Percentiles rank a stretch among this genome's conserved stretches.
Conservation (phyloP, 805 yeast genomes). For the Debaryomyces hansenii region DNA sequence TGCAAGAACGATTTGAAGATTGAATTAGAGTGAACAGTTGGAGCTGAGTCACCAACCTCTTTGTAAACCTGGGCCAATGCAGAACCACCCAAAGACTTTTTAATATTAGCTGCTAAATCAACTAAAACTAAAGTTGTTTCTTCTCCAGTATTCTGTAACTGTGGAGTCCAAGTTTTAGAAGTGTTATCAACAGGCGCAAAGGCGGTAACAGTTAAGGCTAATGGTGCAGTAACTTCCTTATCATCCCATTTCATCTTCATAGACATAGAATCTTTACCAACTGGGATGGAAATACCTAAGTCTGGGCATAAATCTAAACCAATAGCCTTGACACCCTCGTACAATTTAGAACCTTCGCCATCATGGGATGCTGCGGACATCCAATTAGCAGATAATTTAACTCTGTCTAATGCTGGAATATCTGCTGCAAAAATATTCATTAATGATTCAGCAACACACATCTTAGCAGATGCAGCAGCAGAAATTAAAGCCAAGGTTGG, state of each 20-base stretch:
- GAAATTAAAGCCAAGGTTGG: conserved; percentile 87
- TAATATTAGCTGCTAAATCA: conserved; percentile 62
- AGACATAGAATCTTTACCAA: conserved; percentile 98
- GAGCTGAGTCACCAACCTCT: conserved; percentile 80
- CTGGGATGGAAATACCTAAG: conserved; percentile 90
- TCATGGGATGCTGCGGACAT: conserved; percentile 95
- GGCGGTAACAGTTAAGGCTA: conserved; percentile 87
- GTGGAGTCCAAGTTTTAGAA: conserved; percentile 94
- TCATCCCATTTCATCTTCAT: conserved; percentile 98
- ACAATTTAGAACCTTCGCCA: conserved; percentile 93
- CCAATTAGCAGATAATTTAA: conserved; percentile 97
- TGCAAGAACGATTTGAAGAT: conserved; percentile 69
- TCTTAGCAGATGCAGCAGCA: conserved; percentile 88
- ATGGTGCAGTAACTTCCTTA: conserved; percentile 93
- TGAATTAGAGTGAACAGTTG: conserved; percentile 72
- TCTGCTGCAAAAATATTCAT: conserved; percentile 89
- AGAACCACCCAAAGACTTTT: conserved; percentile 79
- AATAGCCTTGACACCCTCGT: conserved; percentile 96
- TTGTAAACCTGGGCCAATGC: conserved; percentile 92
- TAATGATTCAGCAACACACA: conserved; percentile 94
- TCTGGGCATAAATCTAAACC: conserved; percentile 94
- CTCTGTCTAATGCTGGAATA: conserved; percentile 66
- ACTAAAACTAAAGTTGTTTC: conserved; percentile 73
- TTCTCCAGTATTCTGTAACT: conserved; percentile 50
- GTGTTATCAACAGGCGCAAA: conserved; percentile 86